These are phyloP conservation scores for Globisporangium cystogenes DNA, from an alignment of 352 stramenopile genomes.

Conservation along the genomic window DNA sequence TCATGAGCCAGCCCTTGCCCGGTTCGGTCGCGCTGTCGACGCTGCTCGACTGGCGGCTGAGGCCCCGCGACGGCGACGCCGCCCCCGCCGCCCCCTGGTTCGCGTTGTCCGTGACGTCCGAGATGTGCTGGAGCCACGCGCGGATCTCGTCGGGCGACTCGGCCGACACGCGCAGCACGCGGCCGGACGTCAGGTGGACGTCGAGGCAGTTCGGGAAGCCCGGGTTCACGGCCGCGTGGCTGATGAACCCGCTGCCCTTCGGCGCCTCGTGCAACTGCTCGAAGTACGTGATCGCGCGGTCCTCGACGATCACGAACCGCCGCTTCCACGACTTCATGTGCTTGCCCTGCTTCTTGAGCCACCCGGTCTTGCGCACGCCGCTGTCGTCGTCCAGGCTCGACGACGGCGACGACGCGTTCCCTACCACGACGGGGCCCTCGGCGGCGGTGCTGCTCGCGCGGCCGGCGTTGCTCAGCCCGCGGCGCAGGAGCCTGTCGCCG, in stretches of 20 bases:
- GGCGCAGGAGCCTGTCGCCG: slow-evolving; percentile 1
- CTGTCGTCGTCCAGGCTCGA: slow-evolving; percentile 3
- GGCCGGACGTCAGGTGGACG: slow-evolving; percentile 47
- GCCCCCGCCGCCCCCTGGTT: slow-evolving; percentile 7
- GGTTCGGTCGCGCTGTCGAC: slow-evolving; percentile 11
- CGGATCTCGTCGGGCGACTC: slow-evolving; percentile 61
- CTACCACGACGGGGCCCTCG: too few species aligned
- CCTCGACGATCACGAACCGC: slow-evolving; percentile 69
- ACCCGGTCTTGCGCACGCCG: slow-evolving; percentile 46
- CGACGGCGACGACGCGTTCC: neutral
- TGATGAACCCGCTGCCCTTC: slow-evolving; percentile 54
- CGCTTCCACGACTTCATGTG: slow-evolving; percentile 68
- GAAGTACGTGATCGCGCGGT: slow-evolving; percentile 49
- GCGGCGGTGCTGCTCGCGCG: neutral
- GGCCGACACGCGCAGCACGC: slow-evolving; percentile 55
- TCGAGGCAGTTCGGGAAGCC: slow-evolving; percentile 63
- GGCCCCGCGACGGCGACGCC: neutral
- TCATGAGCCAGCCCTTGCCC: slow-evolving; percentile 42
- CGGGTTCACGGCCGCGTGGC: slow-evolving; percentile 35
- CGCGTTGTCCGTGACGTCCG: slow-evolving; percentile 15
- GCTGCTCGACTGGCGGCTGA: slow-evolving; percentile 3
- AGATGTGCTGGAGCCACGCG: slow-evolving; percentile 50
- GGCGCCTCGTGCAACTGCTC: slow-evolving; percentile 47
- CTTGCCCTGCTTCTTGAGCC: slow-evolving; percentile 76
- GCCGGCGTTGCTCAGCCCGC: slow-evolving; percentile 3